A percentile compares a stretch with the other conserved stretches of the same genome.
Evolutionary conservation across 2,329 filamentous ascomycete genomes (phyloP).

Genomic region (Epichloe hybrida): DNA sequence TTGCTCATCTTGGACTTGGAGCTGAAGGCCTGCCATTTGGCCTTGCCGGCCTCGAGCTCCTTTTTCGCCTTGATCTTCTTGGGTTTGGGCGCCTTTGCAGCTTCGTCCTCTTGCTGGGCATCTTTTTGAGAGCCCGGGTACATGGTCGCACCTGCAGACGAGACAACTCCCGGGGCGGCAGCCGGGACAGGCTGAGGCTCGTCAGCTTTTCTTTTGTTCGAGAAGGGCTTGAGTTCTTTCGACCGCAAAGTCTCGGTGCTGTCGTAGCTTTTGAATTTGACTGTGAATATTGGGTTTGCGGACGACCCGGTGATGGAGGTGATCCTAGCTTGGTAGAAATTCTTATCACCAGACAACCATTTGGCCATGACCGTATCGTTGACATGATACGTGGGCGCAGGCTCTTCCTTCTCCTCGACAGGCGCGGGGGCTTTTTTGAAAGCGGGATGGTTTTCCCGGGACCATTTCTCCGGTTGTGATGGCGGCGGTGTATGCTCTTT

Average conservation of each 20-base stretch:
- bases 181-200: slow-evolving; percentile 43
- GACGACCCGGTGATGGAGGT: slow-evolving; percentile 86
- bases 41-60: slow-evolving; percentile 80
- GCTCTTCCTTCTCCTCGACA: slow-evolving; percentile 38
- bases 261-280: slow-evolving; percentile 88
- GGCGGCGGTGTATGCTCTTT: slow-evolving; percentile 31
- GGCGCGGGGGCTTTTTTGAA: slow-evolving; percentile 39
- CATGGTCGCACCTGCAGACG: slow-evolving; percentile 42
- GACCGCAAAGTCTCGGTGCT: slow-evolving; percentile 70
- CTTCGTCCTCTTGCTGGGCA: slow-evolving; percentile 49
- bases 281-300: slow-evolving; percentile 82
- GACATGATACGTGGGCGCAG: slow-evolving; percentile 55
- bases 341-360: slow-evolving; percentile 79
- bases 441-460: slow-evolving; percentile 66
- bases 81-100: slow-evolving; percentile 58
- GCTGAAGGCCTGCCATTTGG: slow-evolving; percentile 89
- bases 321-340: slow-evolving; percentile 85
- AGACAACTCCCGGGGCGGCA: slow-evolving; percentile 30
- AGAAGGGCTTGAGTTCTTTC: slow-evolving; percentile 71
- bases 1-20: slow-evolving; percentile 61
- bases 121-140: slow-evolving; percentile 50
- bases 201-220: slow-evolving; percentile 79
- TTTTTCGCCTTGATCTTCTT: slow-evolving; percentile 89
- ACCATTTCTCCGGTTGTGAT: slow-evolving; percentile 57
- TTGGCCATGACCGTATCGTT: slow-evolving; percentile 86